Conservation (phyloP, 208 protist genomes). For the Vickermania spadyakhi region DNA sequence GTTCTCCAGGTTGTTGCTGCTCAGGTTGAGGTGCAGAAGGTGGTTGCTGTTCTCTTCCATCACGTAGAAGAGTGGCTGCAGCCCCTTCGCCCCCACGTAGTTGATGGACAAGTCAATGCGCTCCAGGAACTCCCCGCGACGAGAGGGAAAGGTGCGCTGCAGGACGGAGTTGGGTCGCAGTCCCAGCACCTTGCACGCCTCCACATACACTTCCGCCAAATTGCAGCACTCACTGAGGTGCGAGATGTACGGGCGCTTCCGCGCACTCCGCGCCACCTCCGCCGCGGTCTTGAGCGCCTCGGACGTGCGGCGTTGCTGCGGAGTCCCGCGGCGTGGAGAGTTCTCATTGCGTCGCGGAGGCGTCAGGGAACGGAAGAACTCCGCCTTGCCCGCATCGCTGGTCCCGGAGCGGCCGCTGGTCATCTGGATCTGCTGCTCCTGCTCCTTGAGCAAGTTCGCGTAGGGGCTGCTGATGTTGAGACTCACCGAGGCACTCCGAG, state of each 20-base stretch:
- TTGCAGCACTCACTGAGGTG: neutral
- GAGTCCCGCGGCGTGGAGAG: neutral
- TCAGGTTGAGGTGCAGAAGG: constrained; percentile 19
- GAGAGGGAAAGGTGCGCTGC: constrained; percentile 10
- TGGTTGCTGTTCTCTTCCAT: constrained; percentile 8
- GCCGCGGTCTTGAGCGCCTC: neutral
- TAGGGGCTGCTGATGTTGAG: neutral
- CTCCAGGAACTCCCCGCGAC: constrained; percentile 7
- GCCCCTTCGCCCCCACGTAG: constrained; percentile 27
- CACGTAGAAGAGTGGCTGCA: constrained; percentile 17
- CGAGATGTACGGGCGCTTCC: neutral
- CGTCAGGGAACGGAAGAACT: constrained; percentile 1
- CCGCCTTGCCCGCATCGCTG: neutral
- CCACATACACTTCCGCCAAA: neutral
- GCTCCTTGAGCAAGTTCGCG: neutral
- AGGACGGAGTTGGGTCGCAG: constrained; percentile 19
- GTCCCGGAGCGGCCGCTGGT: neutral
- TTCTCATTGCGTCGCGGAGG: neutral
- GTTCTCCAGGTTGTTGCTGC: constrained; percentile 23
- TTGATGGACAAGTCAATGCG: constrained; percentile 22
- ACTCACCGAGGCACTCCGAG: neutral
- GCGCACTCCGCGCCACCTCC: neutral
- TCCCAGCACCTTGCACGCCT: constrained; percentile 5
- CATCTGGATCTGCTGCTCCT: neutral
- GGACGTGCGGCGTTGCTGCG: neutral